Base-by-base conservation (phyloP, 148 eudicot genomes). In the Cornus controversa region DNA sequence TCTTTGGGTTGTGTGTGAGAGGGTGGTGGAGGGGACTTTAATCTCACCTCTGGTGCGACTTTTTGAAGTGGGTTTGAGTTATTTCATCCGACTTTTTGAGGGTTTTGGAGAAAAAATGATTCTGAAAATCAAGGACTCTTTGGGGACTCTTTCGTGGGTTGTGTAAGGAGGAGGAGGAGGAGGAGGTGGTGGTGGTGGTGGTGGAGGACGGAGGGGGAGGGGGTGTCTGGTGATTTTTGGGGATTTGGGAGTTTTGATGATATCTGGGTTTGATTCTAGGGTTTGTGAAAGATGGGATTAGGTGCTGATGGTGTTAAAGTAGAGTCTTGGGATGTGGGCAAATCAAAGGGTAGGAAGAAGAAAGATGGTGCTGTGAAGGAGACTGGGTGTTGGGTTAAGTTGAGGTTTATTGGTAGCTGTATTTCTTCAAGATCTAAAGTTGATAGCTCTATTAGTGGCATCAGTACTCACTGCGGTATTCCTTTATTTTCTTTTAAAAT, bases 371-470 rank as follows among this genome's bases (percentile, higher is more conserved):
- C 69, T 74, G 85, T 67, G 50, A 90, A 84, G 67, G 88, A 84
- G 1, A 94, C 86, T 83, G 98, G 99, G 8, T 96, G 98, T 84
- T 96, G 99, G 95, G 79, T 87, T 82, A 89, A 82, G 77, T 47
- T 89, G 77, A 76, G 90, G 74, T 85, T 85, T 65, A 76, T 89
- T 63, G 84, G 87, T 65, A 82, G 89, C 79, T 87, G 90, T 79
- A 84, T 88, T 77, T 58, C 85, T 78, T 89, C 94, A 81, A 91
- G 90, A 89, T 91, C 92, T 82, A 91, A 91, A 84, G 92, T 89
- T 78, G 94, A 91, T 79, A 82, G 77, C 66, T 87, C 92, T 75
- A 73, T 86, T 76, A 91, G 90, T 83, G 90, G 90, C 77, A 78
- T 83, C 58, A 88, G 88, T 80, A 82, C 86, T 79, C 80, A 87